A percentile compares a stretch with the other conserved stretches of the same genome.
Conservation (phyloP, 495 filamentous ascomycete genomes). For the Pyrenopolyporus hunteri region DNA sequence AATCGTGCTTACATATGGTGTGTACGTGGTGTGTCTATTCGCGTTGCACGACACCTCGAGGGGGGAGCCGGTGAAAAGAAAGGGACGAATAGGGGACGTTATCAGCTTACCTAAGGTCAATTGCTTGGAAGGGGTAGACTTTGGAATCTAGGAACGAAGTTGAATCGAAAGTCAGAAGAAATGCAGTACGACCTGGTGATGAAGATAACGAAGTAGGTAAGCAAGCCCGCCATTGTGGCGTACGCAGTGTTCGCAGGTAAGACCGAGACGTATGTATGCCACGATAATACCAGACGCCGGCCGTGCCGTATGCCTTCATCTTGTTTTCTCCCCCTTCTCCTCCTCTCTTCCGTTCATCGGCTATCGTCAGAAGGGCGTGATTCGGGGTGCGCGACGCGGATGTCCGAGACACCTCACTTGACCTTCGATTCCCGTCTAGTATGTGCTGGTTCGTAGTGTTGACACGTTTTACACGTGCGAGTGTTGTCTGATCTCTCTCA, state of each 20-base stretch:
- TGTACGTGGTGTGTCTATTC: constrained; percentile 1
- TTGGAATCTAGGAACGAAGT: neutral
- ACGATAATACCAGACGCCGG: neutral
- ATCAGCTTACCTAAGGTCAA: neutral
- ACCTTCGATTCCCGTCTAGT: constrained; percentile 1
- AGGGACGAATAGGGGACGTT: neutral
- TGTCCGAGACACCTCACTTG: constrained; percentile 23
- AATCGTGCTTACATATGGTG: too few relatives aligned
- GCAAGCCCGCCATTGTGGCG: neutral
- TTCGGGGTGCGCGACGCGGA: constrained; percentile 25
- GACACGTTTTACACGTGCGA: constrained; percentile 26
- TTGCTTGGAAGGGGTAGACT: neutral
- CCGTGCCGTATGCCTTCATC: too few relatives aligned
- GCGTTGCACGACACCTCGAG: constrained; percentile 5
- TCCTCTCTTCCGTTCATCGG: neutral
- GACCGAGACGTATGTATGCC: too few relatives aligned
- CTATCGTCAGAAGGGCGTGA: neutral
- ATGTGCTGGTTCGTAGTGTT: constrained; percentile 9
- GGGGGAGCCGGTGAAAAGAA: neutral
- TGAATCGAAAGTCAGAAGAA: neutral
- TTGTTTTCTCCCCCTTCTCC: neutral
- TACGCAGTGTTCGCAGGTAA: too few relatives aligned
- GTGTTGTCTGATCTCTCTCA: constrained; percentile 4
- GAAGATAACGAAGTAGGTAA: neutral
- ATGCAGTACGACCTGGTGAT: constrained; percentile 2